phyloP scores from a whole-genome alignment of 345 rosid genomes.

The Xanthoceras sorbifolium region DNA sequence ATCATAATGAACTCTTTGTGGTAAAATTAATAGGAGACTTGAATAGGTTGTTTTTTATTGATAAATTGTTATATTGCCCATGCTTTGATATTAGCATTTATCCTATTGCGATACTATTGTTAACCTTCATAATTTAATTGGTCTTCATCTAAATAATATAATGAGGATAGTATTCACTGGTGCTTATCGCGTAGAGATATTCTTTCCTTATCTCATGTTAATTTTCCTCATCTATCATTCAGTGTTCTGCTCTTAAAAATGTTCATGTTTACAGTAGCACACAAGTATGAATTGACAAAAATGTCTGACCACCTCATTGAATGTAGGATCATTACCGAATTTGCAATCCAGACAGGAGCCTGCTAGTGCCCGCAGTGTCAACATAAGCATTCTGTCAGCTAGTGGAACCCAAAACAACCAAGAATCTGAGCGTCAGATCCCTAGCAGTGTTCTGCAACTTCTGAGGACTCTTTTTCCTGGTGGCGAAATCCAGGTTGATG shows the following conservation, averaged over 20 bases:
- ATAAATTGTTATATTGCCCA: neutral
- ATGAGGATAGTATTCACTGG: neutral
- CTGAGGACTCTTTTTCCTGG: constrained; percentile 56
- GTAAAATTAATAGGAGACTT: neutral
- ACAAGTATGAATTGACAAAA: neutral
- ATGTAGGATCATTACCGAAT: constrained; percentile 40
- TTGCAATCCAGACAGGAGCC: constrained; percentile 42
- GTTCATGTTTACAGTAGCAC: neutral
- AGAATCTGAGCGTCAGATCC: constrained; percentile 49
- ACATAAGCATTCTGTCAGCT: constrained; percentile 41
- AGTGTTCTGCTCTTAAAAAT: neutral
- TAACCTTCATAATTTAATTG: neutral
- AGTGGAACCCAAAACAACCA: constrained; percentile 43
- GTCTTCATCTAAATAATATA: neutral
- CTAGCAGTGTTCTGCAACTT: constrained; percentile 46
- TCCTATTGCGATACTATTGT: constrained; percentile 1
- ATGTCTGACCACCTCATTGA: neutral
- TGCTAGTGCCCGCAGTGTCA: constrained; percentile 37
- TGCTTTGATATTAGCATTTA: neutral
- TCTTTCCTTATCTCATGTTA: neutral
- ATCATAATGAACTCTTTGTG: constrained; percentile 2
- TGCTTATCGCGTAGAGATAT: neutral
- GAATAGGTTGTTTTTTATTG: neutral
- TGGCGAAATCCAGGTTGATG: constrained; percentile 58
- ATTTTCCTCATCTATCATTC: neutral